phyloP scores from a whole-genome alignment of 2,329 filamentous ascomycete species.

The Pestalotiopsis sp. region DNA sequence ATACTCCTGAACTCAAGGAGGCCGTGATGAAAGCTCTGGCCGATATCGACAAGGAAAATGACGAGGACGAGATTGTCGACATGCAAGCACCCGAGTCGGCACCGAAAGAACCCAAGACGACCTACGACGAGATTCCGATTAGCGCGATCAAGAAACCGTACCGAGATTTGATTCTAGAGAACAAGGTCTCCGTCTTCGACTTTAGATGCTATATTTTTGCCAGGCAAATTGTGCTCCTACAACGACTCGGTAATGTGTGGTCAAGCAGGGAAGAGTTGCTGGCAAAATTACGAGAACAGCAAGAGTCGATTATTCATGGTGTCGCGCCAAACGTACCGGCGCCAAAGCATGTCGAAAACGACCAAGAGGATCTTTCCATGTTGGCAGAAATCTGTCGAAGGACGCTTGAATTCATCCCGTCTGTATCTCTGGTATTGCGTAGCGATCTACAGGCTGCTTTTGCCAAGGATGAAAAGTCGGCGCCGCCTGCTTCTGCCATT shows the following conservation, averaged over 20 bases:
- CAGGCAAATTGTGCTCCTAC: slow-evolving; percentile 79
- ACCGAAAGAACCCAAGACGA: slow-evolving; percentile 33
- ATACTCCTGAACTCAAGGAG: slow-evolving; percentile 73
- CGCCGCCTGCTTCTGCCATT: slow-evolving; percentile 36
- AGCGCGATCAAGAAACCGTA: slow-evolving; percentile 76
- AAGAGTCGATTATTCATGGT: slow-evolving; percentile 59
- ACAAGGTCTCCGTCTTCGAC: slow-evolving; percentile 94
- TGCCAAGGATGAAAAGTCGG: slow-evolving; percentile 32
- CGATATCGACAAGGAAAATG: slow-evolving; percentile 35
- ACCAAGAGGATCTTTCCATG: slow-evolving; percentile 73
- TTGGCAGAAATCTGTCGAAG: slow-evolving; percentile 87
- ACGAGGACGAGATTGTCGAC: slow-evolving; percentile 49
- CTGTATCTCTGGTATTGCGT: slow-evolving; percentile 77
- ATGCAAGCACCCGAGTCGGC: slow-evolving; percentile 45
- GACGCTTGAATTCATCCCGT: slow-evolving; percentile 81
- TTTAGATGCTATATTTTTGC: slow-evolving; percentile 94
- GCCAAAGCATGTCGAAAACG: slow-evolving; percentile 53
- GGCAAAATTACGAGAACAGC: slow-evolving; percentile 63
- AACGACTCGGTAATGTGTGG: slow-evolving; percentile 78
- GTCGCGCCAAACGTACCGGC: slow-evolving; percentile 55
- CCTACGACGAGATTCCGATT: slow-evolving; percentile 61
- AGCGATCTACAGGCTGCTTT: slow-evolving; percentile 73
- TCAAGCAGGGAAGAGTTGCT: slow-evolving; percentile 65
- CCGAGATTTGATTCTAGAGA: slow-evolving; percentile 87
- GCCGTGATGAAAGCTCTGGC: slow-evolving; percentile 56